Evolutionary conservation across 2,329 filamentous ascomycete genomes (phyloP), one percentile per base, ranked within the genome.

Genomic region (Pestalotiopsis sp.): DNA sequence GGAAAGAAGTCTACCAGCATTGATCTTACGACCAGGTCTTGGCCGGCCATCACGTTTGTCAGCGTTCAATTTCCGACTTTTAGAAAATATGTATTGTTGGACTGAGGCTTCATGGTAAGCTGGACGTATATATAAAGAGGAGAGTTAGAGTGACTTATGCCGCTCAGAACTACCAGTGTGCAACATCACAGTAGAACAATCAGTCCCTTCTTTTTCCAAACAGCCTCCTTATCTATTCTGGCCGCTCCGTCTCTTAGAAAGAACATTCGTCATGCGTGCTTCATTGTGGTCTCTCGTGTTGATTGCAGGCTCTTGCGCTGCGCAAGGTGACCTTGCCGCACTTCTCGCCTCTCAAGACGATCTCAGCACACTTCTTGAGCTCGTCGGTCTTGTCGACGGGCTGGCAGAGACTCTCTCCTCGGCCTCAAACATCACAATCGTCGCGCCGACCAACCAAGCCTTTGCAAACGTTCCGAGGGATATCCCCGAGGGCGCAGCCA

Each of bases 361-460:
- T 38, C 72, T 74, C 66, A 74, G 72, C 67, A 73, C 73, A 2
- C 67, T 76, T 7, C 69, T 74, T 12, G 69, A 73, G 56, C 71
- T 76, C 11, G 73, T 75, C 38, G 25, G 70, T 23, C 68, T 75
- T 23, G 70, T 77, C 7, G 70, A 73, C 3, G 72, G 73, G 13
- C 72, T 80, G 6, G 75, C 78, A 4, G 75, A 79, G 23, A 75
- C 72, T 14, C 75, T 81, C 7, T 71, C 75, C 12, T 71, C 73
- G 17, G 73, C 76, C 1, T 75, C 71, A 41, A 80, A 80, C 69
- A 77, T 79, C 63, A 79, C 76, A 67, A 80, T 78, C 69, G 74
- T 80, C 23, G 79, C 80, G 0, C 79, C 79, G 3, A 78, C 77
- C 14, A 80, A 81, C 71, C 68, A 76, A 2, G 80, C 80, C 6